Base-by-base conservation (phyloP, 2,329 filamentous ascomycete species). In the Hypoxylon sp. region DNA sequence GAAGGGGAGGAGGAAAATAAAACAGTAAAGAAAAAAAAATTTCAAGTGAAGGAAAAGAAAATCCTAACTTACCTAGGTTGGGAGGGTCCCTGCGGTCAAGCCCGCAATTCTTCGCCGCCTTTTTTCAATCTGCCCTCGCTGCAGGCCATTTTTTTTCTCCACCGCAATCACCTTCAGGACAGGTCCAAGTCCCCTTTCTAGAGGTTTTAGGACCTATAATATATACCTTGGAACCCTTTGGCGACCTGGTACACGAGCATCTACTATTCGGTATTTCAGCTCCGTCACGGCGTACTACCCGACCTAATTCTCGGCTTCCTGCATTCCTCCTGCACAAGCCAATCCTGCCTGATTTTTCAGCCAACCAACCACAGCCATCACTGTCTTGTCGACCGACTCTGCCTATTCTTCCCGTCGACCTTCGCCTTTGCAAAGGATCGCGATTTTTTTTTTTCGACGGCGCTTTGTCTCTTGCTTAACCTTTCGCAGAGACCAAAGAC, bases 321-420 rank as follows among this genome's bases (percentile, higher is more conserved):
- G 75, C 75, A 75, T 75, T 69, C 69, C 63, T 72, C 69, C 72
- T 73, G 72, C 73, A 71, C 68, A 71, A 71, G 70, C 63, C 72
- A 72, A 70, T 73, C 74, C 72, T 74, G 68, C 70, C 72, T 70
- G 64, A 72, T 49, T 51, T 55, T 59, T 43, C 71, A 72, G 68
- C 72, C 75, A 75, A 74, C 73, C 73, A 73, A 68, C 71, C 72
- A 61, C 51, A 63, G 43, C 43, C 45, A 36, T 63, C 59, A 57
- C 52, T 68, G 60, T 65, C 50, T 50, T 45, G 57, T 65, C 68
- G 55, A 69, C 49, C 66, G 63, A 71, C 38, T 32, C 51, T 68
- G 41, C 49, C 55, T 63, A 61, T 70, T 69, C 64, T 70, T 67
- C 60, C 53, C 63, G 48, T 46, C 56, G 51, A 53, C 57, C 64